phyloP scores from a whole-genome alignment of 345 rosid species.

The Citrus australasica region DNA sequence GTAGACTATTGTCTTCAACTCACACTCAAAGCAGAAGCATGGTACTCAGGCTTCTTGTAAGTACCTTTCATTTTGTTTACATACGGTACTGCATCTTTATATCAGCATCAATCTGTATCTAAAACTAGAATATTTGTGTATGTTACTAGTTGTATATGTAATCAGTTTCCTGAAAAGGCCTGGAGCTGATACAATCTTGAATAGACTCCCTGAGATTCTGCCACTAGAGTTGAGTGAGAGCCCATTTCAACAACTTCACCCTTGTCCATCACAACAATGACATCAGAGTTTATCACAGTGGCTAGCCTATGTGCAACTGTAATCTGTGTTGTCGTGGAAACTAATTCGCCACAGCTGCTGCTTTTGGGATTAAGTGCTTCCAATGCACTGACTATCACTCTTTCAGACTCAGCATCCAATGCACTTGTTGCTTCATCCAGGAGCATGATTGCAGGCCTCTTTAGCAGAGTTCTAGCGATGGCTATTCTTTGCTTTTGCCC shows the following conservation, averaged over 20 bases:
- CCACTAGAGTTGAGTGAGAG: conserved; percentile 50
- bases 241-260: conserved; percentile 76
- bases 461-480: conserved; percentile 53
- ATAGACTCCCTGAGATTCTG: conserved; percentile 54
- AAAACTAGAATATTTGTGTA: background rate
- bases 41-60: background rate
- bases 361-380: conserved; percentile 37
- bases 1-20: background rate
- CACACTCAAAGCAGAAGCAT: background rate
- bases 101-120: background rate
- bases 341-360: conserved; percentile 17
- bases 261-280: conserved; percentile 64
- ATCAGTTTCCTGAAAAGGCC: conserved; percentile 15
- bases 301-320: conserved; percentile 85
- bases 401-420: conserved; percentile 74
- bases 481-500: conserved; percentile 68
- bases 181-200: conserved; percentile 60
- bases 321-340: conserved; percentile 43
- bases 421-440: conserved; percentile 92
- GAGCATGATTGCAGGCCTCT: conserved; percentile 55
- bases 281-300: conserved; percentile 61
- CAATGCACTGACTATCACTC: conserved; percentile 47
- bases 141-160: background rate
- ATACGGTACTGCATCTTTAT: background rate
- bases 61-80: background rate